phyloP scores from a whole-genome alignment of 192 early-diverging fungal species.

The Chytriomyces sp. region DNA sequence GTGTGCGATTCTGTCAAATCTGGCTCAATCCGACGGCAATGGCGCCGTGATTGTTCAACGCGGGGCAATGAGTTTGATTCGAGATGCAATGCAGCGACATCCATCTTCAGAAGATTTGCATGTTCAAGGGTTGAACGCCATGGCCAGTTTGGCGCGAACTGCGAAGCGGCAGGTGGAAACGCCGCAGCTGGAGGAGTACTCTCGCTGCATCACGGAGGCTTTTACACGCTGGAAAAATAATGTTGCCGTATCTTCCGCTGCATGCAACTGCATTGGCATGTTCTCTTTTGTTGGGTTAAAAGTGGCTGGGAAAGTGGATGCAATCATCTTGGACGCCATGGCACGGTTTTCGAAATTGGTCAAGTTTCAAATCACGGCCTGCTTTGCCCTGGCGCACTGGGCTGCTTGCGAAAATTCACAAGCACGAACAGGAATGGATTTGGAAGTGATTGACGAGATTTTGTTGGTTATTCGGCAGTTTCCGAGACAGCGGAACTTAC shows the following conservation, averaged over 20 bases:
- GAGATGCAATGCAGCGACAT: constrained; percentile 35
- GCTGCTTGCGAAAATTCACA: neutral
- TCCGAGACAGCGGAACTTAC: constrained; percentile 31
- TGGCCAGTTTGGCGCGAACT: constrained; percentile 31
- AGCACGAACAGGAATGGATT: neutral
- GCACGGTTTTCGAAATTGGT: constrained; percentile 14
- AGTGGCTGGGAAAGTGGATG: neutral
- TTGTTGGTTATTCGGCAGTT: constrained; percentile 33
- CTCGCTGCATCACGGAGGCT: neutral
- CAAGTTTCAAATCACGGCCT: constrained; percentile 46
- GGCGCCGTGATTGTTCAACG: constrained; percentile 29
- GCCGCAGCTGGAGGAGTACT: neutral
- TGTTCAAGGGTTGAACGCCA: constrained; percentile 44
- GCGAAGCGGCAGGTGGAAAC: constrained; percentile 9
- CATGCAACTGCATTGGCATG: constrained; percentile 37
- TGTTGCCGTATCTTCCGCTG: constrained; percentile 14
- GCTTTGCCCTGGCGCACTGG: constrained; percentile 45
- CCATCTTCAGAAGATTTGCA: constrained; percentile 25
- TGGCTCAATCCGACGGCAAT: constrained; percentile 34
- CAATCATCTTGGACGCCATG: constrained; percentile 35
- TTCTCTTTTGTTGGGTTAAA: constrained; percentile 22
- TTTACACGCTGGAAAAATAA: constrained; percentile 32
- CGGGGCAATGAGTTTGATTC: constrained; percentile 35
- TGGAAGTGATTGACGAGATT: constrained; percentile 30
- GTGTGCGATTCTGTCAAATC: constrained; percentile 43